Conservation (phyloP, 176 grass and related monocot genomes). For the Bolboschoenus planiculmis region DNA sequence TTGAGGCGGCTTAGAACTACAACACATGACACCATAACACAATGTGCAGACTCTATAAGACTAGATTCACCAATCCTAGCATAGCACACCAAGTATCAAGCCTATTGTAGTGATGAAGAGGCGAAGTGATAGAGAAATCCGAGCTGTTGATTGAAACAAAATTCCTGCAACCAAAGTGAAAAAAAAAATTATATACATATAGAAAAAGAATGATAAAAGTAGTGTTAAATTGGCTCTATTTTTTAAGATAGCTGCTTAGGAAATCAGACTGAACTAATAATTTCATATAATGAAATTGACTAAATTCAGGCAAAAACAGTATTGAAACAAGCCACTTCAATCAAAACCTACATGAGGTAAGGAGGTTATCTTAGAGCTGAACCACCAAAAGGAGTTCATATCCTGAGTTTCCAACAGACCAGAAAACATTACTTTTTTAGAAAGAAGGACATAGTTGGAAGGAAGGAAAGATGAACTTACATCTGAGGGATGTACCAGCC, state of each 20-base stretch:
- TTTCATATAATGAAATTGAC: background rate
- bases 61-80: background rate
- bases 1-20: background rate
- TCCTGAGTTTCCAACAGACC: background rate
- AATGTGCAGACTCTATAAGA: background rate
- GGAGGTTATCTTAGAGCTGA: background rate
- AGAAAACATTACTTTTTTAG: background rate
- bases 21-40: background rate
- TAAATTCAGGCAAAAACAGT: background rate
- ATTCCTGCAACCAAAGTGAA: background rate
- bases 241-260: background rate
- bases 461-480: constrained; percentile 37
- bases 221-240: background rate
- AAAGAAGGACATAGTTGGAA: background rate
- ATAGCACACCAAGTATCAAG: background rate
- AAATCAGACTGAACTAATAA: background rate
- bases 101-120: background rate
- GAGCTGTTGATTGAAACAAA: background rate
- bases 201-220: background rate
- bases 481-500: constrained; percentile 73
- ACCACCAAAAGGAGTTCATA: background rate
- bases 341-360: background rate
- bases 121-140: background rate
- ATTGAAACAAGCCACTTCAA: background rate
- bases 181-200: background rate